Base-by-base conservation (phyloP, 2,329 filamentous ascomycete species). In the Trichophaea hybrida region DNA sequence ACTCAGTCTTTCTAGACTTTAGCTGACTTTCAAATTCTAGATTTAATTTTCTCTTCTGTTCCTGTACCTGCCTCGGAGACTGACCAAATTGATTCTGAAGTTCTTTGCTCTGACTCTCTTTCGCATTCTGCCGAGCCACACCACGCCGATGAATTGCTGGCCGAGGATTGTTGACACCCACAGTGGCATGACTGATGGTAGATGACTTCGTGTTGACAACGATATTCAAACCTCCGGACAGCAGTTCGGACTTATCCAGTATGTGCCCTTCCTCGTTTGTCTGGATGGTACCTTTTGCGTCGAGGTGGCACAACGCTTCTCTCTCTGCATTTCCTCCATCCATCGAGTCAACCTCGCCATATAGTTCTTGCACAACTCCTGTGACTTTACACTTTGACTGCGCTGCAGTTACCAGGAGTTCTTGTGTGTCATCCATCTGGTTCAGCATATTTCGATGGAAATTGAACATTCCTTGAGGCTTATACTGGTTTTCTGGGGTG, bases 211-310 rank as follows among this genome's bases (percentile, higher is more conserved):
- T 82, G 70, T 80, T 84, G 0, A 78, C 75, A 54, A 78, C 78
- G 15, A 93, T 73, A 67, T 94, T 94, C 55, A 94, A 76, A 32
- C 87, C 87, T 5, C 86, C 84, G 51, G 75, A 78, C 5, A 94
- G 78, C 6, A 93, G 75, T 70, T 93, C 83, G n/a, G 86, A 78
- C 75, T 89, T 91, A 70, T 94, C 87, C 32, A 88, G 84, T 1
- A 93, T 83, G 69, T 90, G 81, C 0, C 87, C 87, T 43, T 93
- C 87, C 62, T 93, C 87, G 68, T 91, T 91, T 67, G 91, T 73
- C 6, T 81, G 78, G 43, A 93, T 78, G 10, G 38, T 15, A 10
- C n/a, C 1, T 4, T 43, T 4, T 12, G 31, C 48, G 31, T 17
- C 48, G 13, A 50, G n/a, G 10, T 50, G 2, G 75, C 74, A 0